These are phyloP conservation scores for Myxozyma sirexii DNA, from an alignment of 805 yeast genomes.

Conservation along the genomic window DNA sequence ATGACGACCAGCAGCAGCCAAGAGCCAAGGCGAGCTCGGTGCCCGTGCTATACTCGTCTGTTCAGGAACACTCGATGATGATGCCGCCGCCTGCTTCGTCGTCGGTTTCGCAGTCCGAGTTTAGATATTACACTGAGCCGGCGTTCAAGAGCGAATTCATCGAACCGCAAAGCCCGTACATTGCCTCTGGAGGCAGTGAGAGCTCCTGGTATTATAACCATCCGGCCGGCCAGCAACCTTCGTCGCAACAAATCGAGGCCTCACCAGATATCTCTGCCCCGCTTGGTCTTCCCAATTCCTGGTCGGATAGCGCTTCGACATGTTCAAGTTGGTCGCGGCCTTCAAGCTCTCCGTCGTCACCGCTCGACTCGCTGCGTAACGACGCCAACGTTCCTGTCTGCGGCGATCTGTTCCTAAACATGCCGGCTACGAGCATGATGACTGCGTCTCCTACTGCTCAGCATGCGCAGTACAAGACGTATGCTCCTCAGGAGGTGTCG, in stretches of 20 bases:
- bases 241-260: background rate
- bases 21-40: background rate
- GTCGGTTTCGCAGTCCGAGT: background rate
- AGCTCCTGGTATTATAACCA: background rate
- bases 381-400: background rate
- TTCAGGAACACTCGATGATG: background rate
- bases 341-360: slow-evolving; percentile 5
- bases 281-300: background rate
- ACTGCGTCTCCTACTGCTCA: background rate
- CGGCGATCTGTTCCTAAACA: background rate
- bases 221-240: background rate
- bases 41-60: background rate
- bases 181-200: background rate
- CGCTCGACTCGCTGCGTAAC: background rate
- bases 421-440: background rate
- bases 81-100: background rate
- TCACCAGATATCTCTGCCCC: background rate
- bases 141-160: background rate
- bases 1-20: background rate
- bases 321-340: slow-evolving; percentile 9
- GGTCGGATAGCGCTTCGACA: slow-evolving; percentile 11
- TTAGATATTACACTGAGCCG: background rate
- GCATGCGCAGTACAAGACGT: background rate
- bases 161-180: background rate
- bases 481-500: background rate